A percentile compares a stretch with the other conserved stretches of the same genome.
Evolutionary conservation across 164 flowering plant species (phyloP).

Genomic region (Macadamia tetraphylla): DNA sequence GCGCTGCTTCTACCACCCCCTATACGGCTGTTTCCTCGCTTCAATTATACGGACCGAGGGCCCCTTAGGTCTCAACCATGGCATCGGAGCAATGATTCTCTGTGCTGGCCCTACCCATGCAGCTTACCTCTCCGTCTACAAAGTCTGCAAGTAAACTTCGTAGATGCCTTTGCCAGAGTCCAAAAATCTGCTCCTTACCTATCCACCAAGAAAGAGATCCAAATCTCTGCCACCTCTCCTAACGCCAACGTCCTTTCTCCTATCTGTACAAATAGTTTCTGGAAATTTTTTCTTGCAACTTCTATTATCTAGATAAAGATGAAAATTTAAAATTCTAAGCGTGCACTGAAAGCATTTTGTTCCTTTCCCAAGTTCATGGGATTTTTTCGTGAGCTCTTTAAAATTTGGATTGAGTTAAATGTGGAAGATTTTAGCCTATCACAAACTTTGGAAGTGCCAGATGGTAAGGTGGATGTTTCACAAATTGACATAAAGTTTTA

Average conservation of each 20-base stretch:
- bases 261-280: conserved; percentile 4
- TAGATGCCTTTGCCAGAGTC: conserved; percentile 13
- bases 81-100: conserved; percentile 66
- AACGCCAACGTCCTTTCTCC: conserved; percentile 18
- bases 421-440: too few relatives aligned
- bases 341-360: too few relatives aligned
- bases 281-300: background rate
- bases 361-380: too few relatives aligned
- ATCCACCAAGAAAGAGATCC: conserved; percentile 26
- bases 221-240: conserved; percentile 21
- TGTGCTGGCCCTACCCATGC: conserved; percentile 80
- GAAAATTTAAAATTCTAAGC: too few relatives aligned
- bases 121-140: conserved; percentile 57
- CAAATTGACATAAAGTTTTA: too few relatives aligned
- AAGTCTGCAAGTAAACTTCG: conserved; percentile 32
- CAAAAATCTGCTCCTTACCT: conserved; percentile 27
- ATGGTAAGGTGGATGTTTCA: too few relatives aligned
- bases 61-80: conserved; percentile 56
- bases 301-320: background rate
- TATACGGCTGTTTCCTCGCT: conserved; percentile 11
- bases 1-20: conserved; percentile 33
- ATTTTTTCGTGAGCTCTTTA: too few relatives aligned
- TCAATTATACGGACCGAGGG: conserved; percentile 44
- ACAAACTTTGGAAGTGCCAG: too few relatives aligned
- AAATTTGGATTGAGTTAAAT: too few relatives aligned